A percentile compares a stretch with the other conserved stretches of the same genome.
phyloP scores from a whole-genome alignment of 495 filamentous ascomycete genomes.

The Lasiosphaeria ovina region DNA sequence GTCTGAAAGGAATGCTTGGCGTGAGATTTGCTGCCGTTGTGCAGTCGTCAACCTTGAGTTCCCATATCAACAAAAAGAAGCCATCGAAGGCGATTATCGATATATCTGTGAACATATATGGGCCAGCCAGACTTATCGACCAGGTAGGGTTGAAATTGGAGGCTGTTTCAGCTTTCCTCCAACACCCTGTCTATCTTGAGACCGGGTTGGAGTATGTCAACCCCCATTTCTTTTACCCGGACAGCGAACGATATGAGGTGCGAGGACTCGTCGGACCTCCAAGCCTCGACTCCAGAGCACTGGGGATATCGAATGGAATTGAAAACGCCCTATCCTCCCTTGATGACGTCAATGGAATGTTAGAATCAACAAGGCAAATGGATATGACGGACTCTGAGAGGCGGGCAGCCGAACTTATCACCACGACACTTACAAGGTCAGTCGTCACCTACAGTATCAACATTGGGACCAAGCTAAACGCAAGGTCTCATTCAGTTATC shows the following conservation, averaged over 20 bases:
- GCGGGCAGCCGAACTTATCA: neutral
- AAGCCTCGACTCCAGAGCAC: neutral
- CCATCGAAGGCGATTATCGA: neutral
- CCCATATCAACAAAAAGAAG: neutral
- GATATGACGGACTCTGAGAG: neutral
- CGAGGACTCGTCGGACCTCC: neutral
- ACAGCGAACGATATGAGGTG: neutral
- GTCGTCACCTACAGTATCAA: neutral
- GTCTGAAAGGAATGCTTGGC: too few species aligned
- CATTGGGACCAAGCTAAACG: neutral
- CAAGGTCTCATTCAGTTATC: neutral
- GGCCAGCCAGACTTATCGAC: neutral
- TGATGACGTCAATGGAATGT: neutral
- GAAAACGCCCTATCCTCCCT: neutral
- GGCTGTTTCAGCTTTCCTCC: neutral
- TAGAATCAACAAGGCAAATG: neutral
- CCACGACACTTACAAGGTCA: neutral
- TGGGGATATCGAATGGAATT: neutral
- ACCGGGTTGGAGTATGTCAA: neutral
- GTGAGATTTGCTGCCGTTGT: too few species aligned
- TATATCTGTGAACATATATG: neutral
- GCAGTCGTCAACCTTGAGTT: neutral
- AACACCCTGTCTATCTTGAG: neutral
- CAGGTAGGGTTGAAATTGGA: neutral
- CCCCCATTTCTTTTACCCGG: neutral